phyloP scores from a whole-genome alignment of 768 basidiomycete genomes.

The Termitomyces sp. region DNA sequence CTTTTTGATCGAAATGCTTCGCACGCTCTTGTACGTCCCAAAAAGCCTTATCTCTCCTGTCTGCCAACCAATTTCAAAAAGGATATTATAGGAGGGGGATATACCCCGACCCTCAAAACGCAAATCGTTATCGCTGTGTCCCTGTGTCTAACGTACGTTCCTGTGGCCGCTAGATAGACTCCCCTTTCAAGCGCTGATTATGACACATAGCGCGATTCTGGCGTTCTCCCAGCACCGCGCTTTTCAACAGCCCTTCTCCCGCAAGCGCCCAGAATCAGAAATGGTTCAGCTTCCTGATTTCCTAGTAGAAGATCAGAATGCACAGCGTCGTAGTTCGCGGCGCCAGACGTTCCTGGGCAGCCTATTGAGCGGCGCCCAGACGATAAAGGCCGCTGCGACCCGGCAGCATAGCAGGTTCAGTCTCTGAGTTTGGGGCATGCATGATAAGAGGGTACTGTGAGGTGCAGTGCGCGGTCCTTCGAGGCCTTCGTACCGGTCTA shows the following conservation, averaged over 20 bases:
- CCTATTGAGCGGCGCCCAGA: constrained; percentile 19
- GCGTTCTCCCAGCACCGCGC: constrained; percentile 47
- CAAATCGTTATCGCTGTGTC: constrained; percentile 49
- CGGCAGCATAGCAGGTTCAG: constrained; percentile 20
- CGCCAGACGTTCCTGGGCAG: constrained; percentile 18
- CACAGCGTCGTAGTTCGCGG: constrained; percentile 6
- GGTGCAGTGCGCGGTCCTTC: neutral
- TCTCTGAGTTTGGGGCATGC: constrained; percentile 10
- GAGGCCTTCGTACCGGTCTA: neutral
- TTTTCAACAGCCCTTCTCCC: constrained; percentile 46
- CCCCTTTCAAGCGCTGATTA: neutral
- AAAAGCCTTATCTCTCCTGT: neutral
- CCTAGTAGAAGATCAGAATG: constrained; percentile 1
- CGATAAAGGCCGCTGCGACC: constrained; percentile 10
- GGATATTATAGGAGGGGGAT: constrained; percentile 43
- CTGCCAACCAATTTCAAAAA: constrained; percentile 16
- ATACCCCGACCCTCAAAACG: constrained; percentile 44
- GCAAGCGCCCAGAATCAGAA: constrained; percentile 15
- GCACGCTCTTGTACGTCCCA: constrained; percentile 43
- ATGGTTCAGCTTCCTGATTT: constrained; percentile 4
- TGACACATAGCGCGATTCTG: constrained; percentile 37
- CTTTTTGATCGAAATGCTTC: constrained; percentile 57
- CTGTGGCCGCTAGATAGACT: neutral
- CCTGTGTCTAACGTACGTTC: constrained; percentile 49
- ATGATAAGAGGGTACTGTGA: neutral